Evolutionary conservation across 2,329 filamentous ascomycete genomes (phyloP), one percentile per base, ranked within the genome.

Genomic region (Didymella keratinophila): DNA sequence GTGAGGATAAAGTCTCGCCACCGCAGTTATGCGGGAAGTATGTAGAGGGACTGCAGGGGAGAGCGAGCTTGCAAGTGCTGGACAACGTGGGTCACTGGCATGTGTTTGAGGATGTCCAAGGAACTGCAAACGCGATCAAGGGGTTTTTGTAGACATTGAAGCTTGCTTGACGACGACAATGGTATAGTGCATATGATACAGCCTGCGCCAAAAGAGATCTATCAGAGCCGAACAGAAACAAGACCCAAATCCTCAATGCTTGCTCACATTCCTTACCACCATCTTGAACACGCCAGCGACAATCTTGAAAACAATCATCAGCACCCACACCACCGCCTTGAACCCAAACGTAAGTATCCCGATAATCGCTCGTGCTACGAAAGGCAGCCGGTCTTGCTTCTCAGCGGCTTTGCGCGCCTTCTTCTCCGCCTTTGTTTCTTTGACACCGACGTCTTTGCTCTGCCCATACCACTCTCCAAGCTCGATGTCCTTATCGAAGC

Each of bases 241-340:
- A n/a, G n/a, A n/a, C n/a, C n/a, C n/a, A n/a, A n/a, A n/a, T n/a
- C n/a, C 23, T 25, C 11, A 43, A 8, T 43, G 41, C 21, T 53
- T 54, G 32, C 27, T 42, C 1, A 37, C n/a, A 2, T 6, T 3
- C 14, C 70, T 54, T n/a, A 70, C 72, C 34, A 76, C 67, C 70
- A 76, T 74, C 20, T 78, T 74, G 2, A 80, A 68, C 7, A 80
- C 66, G 3, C 73, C 75, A 34, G 76, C 68, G 20, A 80, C 69
- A 36, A 79, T 69, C 71, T 78, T 81, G 21, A 82, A 72, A 2
- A 70, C 73, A 16, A 80, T 68, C 48, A 73, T 73, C 7, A 82
- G 52, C 42, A 81, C 71, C 60, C 76, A 80, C 2, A 81, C 76
- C 2, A 78, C 71, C 1, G 74, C 71, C 65, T 79, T 81, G 52